These are phyloP conservation scores for Ampelocalamus luodianensis DNA, from an alignment of 176 grass and related monocot genomes.

Conservation along the genomic window DNA sequence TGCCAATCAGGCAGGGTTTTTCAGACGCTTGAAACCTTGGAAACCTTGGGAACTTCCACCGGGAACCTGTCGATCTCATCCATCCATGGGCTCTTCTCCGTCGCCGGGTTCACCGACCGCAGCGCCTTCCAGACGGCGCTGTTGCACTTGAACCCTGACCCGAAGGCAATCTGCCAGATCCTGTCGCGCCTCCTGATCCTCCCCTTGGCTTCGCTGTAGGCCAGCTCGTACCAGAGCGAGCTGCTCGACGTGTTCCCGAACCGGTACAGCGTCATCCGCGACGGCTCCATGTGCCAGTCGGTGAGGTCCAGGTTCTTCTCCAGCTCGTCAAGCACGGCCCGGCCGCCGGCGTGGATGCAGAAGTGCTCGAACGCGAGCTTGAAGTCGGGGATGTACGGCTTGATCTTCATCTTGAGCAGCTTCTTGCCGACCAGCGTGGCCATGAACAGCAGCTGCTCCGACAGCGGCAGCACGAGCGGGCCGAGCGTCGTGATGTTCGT, in stretches of 20 bases:
- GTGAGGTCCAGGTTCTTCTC: constrained; percentile 77
- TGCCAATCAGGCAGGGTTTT: not conserved
- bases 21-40: constrained; percentile 22
- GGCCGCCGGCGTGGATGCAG: constrained; percentile 83
- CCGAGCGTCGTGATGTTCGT: constrained; percentile 90
- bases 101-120: constrained; percentile 59
- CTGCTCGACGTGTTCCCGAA: constrained; percentile 96
- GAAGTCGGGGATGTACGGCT: constrained; percentile 90
- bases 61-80: constrained; percentile 82
- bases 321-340: constrained; percentile 81
- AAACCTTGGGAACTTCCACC: constrained; percentile 56
- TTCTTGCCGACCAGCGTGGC: constrained; percentile 64
- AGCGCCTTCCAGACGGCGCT: constrained; percentile 83
- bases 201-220: constrained; percentile 84
- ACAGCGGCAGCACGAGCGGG: constrained; percentile 74
- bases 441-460: constrained; percentile 78
- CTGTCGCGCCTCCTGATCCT: constrained; percentile 66
- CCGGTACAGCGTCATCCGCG: constrained; percentile 79
- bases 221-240: constrained; percentile 87
- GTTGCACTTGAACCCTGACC: constrained; percentile 94
- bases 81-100: constrained; percentile 87
- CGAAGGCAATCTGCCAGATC: constrained; percentile 92
- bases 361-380: constrained; percentile 93
- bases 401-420: constrained; percentile 77
- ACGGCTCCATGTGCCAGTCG: constrained; percentile 95